These are phyloP conservation scores for Penstemon eatonii DNA, from an alignment of 257 asterid species.

Conservation along the genomic window DNA sequence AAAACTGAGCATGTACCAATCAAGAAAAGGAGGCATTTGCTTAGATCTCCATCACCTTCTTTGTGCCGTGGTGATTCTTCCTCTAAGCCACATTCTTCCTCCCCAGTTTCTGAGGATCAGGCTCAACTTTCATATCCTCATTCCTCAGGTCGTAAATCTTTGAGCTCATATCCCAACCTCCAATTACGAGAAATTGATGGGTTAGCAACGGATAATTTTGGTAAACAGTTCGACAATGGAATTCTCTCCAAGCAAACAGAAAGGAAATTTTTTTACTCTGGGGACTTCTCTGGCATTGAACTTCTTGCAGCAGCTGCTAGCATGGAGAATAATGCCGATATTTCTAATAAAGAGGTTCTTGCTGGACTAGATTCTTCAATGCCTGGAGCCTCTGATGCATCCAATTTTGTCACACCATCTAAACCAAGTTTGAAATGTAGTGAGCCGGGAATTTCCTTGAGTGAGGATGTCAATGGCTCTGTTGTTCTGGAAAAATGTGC, in stretches of 20 bases:
- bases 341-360: conserved; percentile 35
- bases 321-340: conserved; percentile 41
- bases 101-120: conserved; percentile 47
- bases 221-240: conserved; percentile 28
- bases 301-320: conserved; percentile 87
- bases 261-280: conserved; percentile 32
- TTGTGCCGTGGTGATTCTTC: no score
- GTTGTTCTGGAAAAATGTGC: conserved; percentile 25
- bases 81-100: neutral
- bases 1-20: conserved; percentile 53
- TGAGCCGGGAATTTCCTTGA: conserved; percentile 28
- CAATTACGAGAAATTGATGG: conserved; percentile 30
- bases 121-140: conserved; percentile 37
- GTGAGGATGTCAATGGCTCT: conserved; percentile 29
- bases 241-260: conserved; percentile 20
- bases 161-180: conserved; percentile 1
- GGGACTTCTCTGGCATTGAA: conserved; percentile 78
- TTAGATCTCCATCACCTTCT: conserved; percentile 36
- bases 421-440: conserved; percentile 25
- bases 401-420: conserved; percentile 28
- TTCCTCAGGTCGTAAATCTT: conserved; percentile 41
- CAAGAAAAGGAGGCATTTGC: conserved; percentile 66
- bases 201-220: conserved; percentile 26
- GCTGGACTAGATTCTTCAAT: conserved; percentile 35
- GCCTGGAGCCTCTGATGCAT: conserved; percentile 35